Percentiles rank a stretch among this genome's conserved stretches.
These are phyloP conservation scores for Catenaria anguillulae DNA, from an alignment of 371 early-diverging fungal genomes.

Conservation along the genomic window DNA sequence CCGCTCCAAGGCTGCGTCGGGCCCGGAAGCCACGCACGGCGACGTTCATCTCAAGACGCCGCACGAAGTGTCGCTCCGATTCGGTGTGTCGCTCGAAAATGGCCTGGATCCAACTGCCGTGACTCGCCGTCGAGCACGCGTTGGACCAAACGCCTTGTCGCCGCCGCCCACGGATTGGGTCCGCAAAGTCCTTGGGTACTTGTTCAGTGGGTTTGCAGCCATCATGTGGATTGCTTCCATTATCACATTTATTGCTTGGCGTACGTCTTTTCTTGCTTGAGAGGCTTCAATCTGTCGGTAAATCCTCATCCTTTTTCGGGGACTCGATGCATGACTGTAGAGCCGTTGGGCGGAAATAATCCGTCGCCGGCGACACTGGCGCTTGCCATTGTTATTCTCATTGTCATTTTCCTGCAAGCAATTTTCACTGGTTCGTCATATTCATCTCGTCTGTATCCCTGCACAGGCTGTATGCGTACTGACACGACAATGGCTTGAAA, in stretches of 20 bases:
- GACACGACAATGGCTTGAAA: too few relatives aligned
- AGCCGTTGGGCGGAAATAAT: slow-evolving; percentile 19
- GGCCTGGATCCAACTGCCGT: slow-evolving; percentile 29
- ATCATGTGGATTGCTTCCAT: slow-evolving; percentile 32
- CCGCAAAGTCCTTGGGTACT: slow-evolving; percentile 25
- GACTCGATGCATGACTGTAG: slow-evolving; percentile 16
- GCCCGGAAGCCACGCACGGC: not conserved
- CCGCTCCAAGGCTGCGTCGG: not conserved
- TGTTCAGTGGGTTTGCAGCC: slow-evolving; percentile 33
- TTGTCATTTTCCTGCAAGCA: slow-evolving; percentile 47
- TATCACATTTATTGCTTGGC: slow-evolving; percentile 14
- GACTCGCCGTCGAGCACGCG: slow-evolving; percentile 19
- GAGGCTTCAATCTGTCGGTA: too few relatives aligned
- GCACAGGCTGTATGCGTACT: too few relatives aligned
- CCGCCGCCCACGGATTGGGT: slow-evolving; percentile 29
- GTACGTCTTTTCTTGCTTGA: not conserved
- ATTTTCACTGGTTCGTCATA: too few relatives aligned
- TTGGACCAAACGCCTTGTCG: slow-evolving; percentile 32
- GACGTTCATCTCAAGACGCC: slow-evolving; percentile 22
- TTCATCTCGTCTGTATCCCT: too few relatives aligned
- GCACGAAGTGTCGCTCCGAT: slow-evolving; percentile 27
- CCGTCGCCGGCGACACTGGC: slow-evolving; percentile 21
- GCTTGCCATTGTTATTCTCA: slow-evolving; percentile 33
- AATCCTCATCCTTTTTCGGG: slow-evolving; percentile 15
- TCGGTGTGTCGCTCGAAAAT: slow-evolving; percentile 22